Evolutionary conservation across 2,329 filamentous ascomycete species (phyloP).

Genomic region (Claviceps sp.): DNA sequence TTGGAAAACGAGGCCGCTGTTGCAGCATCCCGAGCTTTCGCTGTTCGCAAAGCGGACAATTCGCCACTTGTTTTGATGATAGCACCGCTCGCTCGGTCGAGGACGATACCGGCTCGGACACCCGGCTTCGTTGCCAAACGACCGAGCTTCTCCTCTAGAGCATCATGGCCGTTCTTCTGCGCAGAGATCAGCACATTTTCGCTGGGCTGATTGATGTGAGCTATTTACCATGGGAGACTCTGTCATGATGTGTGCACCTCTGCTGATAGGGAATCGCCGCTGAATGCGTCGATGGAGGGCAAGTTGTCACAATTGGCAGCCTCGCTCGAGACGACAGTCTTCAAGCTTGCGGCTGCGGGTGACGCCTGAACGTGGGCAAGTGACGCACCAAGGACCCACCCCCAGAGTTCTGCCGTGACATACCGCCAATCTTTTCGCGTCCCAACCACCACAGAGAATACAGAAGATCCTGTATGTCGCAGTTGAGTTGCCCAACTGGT

Average conservation of each 20-base stretch:
- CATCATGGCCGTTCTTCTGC: conserved; percentile 39
- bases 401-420: conserved; percentile 24
- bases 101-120: conserved; percentile 63
- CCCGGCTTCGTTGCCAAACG: conserved; percentile 65
- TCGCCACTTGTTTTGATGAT: conserved; percentile 66
- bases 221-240: conserved; percentile 6
- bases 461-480: not conserved
- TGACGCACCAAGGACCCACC: not conserved
- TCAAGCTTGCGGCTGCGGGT: not conserved
- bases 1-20: conserved; percentile 31
- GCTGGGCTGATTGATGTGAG: not conserved
- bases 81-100: conserved; percentile 58
- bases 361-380: not conserved
- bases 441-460: not conserved
- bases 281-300: not conserved
- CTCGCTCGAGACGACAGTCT: not conserved
- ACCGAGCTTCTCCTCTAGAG: conserved; percentile 50
- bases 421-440: conserved; percentile 34
- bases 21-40: conserved; percentile 22
- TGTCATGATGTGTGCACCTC: conserved; percentile 3
- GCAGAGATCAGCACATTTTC: conserved; percentile 2
- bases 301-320: not conserved
- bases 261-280: not conserved
- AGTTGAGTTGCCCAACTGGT: not conserved
- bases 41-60: conserved; percentile 39